Evolutionary conservation across 2,329 filamentous ascomycete genomes (phyloP), one percentile per base, ranked within the genome.

Genomic region (Talaromyces piceae): DNA sequence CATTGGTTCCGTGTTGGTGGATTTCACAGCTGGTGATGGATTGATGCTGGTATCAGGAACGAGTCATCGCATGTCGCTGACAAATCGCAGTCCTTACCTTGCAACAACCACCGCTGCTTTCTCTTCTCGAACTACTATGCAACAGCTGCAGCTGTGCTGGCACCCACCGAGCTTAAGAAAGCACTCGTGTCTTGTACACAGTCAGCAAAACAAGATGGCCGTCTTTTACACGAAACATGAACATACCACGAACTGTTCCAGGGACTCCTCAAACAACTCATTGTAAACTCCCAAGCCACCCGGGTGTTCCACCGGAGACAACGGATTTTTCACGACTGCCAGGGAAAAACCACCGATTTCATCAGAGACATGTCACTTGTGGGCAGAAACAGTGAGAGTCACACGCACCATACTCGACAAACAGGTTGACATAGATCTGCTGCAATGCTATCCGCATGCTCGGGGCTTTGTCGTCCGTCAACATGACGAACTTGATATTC

Each of bases 391-490:
- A 8, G n/a, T 41, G 13, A 20, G 20, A 20, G n/a, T n/a, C 27
- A 28, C 41, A 61, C 61, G 13, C 70, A 89, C 87, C 86, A 63
- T 93, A 98, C 74, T 98, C 93, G 16, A 98, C 91, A 74, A 93
- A 98, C 22, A 97, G 80, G 67, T 95, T 97, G 53, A 96, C 94
- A 70, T 96, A 98, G 56, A 98, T 96, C 77, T 98, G 93, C 67
- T 98, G 91, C 63, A 98, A 73, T 20, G 95, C 91, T 61, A 94
- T 89, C 41, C 91, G 82, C 82, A 98, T 91, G 70, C 90, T 96
- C 59, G 87, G 81, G 52, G 88, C 87, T 59, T 83, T 86, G 31
- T 87, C 88, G 72, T 97, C 93, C 22, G 93, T 97, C 65, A 97
- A 78, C 84, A 98, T 88, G 65, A 96, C 90, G 66, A 97, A 94